phyloP scores from a whole-genome alignment of 331 rosid genomes.

The Ulmus americana region DNA sequence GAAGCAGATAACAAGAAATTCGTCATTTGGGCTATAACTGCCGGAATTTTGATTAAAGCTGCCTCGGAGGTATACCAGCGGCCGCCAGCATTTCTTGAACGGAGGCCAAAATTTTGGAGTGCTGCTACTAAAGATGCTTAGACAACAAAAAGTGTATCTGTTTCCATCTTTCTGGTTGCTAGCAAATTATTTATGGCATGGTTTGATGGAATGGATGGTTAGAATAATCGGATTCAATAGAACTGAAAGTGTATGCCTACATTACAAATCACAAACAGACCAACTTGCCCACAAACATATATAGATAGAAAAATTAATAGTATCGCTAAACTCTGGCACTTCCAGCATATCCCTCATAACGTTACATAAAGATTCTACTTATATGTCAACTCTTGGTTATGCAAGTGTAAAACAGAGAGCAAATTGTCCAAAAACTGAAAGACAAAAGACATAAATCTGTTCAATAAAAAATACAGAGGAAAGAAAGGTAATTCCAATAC shows the following conservation, averaged over 20 bases:
- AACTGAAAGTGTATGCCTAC: no score
- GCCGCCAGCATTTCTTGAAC: slow-evolving; percentile 63
- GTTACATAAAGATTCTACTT: slow-evolving; percentile 10
- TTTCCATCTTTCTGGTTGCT: no score
- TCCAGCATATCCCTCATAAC: no score
- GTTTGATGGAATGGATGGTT: no score
- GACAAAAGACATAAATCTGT: slow-evolving; percentile 24
- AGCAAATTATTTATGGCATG: no score
- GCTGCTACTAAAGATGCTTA: no score
- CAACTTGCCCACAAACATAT: no score
- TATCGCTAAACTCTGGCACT: no score
- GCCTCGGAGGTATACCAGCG: slow-evolving; percentile 55
- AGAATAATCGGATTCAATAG: no score
- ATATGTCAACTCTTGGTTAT: slow-evolving; percentile 15
- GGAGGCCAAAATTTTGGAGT: slow-evolving; percentile 56
- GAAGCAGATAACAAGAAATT: slow-evolving; percentile 40
- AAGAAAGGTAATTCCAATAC: slow-evolving; percentile 1
- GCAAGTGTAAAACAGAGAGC: slow-evolving; percentile 17
- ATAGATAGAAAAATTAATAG: no score
- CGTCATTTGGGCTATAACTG: slow-evolving; percentile 85
- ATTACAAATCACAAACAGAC: no score
- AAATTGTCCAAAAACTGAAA: slow-evolving; percentile 15
- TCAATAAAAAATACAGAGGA: slow-evolving; percentile 20
- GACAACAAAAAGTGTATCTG: no score
- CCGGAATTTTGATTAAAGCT: slow-evolving; percentile 57